These are phyloP conservation scores for Suhomyces bribrorum DNA, from an alignment of 1,139 yeast genomes.

Conservation along the genomic window DNA sequence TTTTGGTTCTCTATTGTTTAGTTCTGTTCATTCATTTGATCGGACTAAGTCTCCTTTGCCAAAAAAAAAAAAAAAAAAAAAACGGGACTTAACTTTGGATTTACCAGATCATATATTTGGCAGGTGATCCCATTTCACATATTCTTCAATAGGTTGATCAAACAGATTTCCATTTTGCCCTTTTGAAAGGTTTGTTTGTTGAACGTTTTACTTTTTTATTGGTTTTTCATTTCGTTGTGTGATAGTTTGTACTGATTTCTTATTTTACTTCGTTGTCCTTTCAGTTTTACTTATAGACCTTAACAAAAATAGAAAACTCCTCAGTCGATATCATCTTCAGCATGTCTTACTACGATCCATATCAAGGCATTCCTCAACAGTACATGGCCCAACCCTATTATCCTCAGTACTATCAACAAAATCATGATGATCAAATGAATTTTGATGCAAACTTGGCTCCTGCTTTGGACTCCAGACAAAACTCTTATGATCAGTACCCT, in stretches of 20 bases:
- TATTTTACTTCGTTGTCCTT: constrained; percentile 11
- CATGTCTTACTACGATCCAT: constrained; percentile 51
- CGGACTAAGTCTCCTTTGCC: background rate
- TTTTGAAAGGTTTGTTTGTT: too few relatives aligned
- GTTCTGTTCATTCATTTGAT: constrained; percentile 1
- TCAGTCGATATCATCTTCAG: too few relatives aligned
- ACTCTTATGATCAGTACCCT: constrained; percentile 18
- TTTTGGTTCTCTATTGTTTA: background rate
- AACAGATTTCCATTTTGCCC: too few relatives aligned
- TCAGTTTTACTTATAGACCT: constrained; percentile 5
- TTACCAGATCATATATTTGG: too few relatives aligned
- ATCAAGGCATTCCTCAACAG: constrained; percentile 44
- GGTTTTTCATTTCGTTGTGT: constrained; percentile 12
- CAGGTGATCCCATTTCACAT: too few relatives aligned
- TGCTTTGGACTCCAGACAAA: constrained; percentile 17
- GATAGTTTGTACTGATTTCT: constrained; percentile 10
- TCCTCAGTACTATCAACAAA: constrained; percentile 34
- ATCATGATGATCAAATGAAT: constrained; percentile 13
- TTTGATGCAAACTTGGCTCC: constrained; percentile 13
- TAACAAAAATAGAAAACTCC: too few relatives aligned
- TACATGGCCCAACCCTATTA: constrained; percentile 38
- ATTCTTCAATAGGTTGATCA: too few relatives aligned
- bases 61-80: too few relatives aligned
- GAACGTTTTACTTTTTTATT: constrained; percentile 1
- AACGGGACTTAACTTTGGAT: too few relatives aligned